A percentile compares a stretch with the other conserved stretches of the same genome.
Conservation (phyloP, 192 early-diverging fungal genomes). For the Gigaspora rosea region DNA sequence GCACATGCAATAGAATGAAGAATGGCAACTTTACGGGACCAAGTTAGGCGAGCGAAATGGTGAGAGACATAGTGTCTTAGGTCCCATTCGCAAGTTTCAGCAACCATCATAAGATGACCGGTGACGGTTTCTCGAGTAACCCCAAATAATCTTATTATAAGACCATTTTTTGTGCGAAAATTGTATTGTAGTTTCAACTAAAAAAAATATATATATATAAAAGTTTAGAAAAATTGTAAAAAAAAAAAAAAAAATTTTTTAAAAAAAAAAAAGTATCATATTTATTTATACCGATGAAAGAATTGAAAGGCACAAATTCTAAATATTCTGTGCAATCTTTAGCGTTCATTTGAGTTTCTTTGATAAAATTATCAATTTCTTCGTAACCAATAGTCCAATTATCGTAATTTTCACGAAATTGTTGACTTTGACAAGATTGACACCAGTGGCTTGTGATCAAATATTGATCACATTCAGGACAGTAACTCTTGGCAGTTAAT, state of each 20-base stretch:
- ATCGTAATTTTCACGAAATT: conserved; percentile 17
- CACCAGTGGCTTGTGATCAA: conserved; percentile 9
- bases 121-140: conserved; percentile 15
- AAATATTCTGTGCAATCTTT: conserved; percentile 23
- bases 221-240: not conserved
- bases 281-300: conserved; percentile 14
- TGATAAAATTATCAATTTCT: conserved; percentile 18
- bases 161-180: conserved; percentile 2
- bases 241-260: not conserved
- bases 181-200: conserved; percentile 17
- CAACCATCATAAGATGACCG: conserved; percentile 22
- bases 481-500: not conserved
- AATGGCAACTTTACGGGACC: conserved; percentile 14
- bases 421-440: conserved; percentile 14
- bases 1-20: conserved; percentile 17
- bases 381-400: conserved; percentile 16
- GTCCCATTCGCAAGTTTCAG: conserved; percentile 30
- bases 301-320: conserved; percentile 15
- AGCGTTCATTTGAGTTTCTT: conserved; percentile 20
- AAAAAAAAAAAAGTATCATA: not conserved
- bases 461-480: conserved; percentile 22
- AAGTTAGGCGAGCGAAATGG: conserved; percentile 16
- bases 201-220: not conserved
- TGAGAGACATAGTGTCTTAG: conserved; percentile 29
- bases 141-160: conserved; percentile 28